phyloP scores from a whole-genome alignment of 2,329 filamentous ascomycete genomes.

The Stemphylium beticola region DNA sequence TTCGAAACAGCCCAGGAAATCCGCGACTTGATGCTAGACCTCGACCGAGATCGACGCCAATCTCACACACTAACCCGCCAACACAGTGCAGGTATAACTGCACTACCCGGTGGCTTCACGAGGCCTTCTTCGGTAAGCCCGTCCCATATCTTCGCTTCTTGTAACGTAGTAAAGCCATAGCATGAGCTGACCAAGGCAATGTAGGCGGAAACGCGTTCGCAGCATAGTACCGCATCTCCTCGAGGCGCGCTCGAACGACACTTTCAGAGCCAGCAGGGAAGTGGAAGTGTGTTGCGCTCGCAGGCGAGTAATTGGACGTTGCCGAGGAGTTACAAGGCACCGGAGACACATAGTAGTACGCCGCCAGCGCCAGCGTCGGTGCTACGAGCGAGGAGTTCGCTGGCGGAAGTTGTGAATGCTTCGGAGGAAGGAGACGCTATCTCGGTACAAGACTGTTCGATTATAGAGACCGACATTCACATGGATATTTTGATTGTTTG shows the following conservation, averaged over 20 bases:
- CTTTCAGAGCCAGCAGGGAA: not conserved
- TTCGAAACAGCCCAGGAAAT: conserved; percentile 4
- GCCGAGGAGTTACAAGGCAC: conserved; percentile 2
- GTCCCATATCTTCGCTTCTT: not conserved
- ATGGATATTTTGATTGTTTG: too few relatives aligned
- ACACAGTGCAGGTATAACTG: not conserved
- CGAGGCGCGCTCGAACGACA: not conserved
- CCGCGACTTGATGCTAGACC: conserved; percentile 1
- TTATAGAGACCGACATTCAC: too few relatives aligned
- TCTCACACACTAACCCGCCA: not conserved
- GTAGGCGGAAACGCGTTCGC: not conserved
- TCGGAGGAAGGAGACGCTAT: not conserved
- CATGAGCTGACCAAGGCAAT: too few relatives aligned
- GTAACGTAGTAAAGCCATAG: too few relatives aligned
- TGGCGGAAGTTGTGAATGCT: not conserved
- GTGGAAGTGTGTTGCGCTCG: not conserved
- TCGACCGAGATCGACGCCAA: not conserved
- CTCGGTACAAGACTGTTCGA: too few relatives aligned
- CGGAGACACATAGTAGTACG: not conserved
- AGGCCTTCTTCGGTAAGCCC: not conserved
- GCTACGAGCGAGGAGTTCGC: not conserved
- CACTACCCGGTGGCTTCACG: not conserved
- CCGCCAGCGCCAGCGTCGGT: not conserved
- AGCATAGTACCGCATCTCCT: not conserved
- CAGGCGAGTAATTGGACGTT: conserved; percentile 3